Base-by-base conservation (phyloP, 78 protist species). In the Bigelowiella natans region DNA sequence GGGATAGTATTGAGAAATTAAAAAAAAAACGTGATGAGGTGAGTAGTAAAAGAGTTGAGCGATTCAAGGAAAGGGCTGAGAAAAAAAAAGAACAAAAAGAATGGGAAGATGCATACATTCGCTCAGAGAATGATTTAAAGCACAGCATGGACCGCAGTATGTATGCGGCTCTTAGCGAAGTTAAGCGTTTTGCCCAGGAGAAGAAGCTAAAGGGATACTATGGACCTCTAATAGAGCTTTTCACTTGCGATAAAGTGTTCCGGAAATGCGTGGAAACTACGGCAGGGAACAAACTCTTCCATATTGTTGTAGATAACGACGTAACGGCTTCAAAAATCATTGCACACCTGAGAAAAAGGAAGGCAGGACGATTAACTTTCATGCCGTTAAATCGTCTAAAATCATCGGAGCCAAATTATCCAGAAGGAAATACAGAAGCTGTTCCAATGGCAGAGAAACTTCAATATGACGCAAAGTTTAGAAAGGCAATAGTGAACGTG, bases 301-400 rank as follows among this genome's bases (percentile, higher is more conserved):
- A 96, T 91, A 83, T 97, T 30, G 98, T 98, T 7, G 99, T 98
- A 11, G 99, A 98, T 31, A 92, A 83, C 2, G 98, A 95, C 82
- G 93, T 88, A 0, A 93, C 89, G 1, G 96, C 95, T 29, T 3
- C 92, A 26, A 37, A 37, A 85, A 38, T 94, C 2, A 39, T 96
- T 31, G 31, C 0, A 1, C 37, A 18, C 34, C 91, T 96, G 90
- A n/a, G 92, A 34, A 0, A 63, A 34, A 11, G 30, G 85, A 89
- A 86, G 88, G 36, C 0, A 38, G 98, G 99, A 3, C 91, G 99
- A 34, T 91, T 97, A 40, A 89, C 99, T 0, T 97, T 98, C 83
- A 40, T 97, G 86, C 99, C 99, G 0, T 92, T 98, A 82, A 93
- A 95, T 40, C 89, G 90, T 2, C 31, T 95, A 31, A 51, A 90